These are phyloP conservation scores for Leccinum pachyderme DNA, from an alignment of 1,284 basidiomycete genomes.

Conservation along the genomic window DNA sequence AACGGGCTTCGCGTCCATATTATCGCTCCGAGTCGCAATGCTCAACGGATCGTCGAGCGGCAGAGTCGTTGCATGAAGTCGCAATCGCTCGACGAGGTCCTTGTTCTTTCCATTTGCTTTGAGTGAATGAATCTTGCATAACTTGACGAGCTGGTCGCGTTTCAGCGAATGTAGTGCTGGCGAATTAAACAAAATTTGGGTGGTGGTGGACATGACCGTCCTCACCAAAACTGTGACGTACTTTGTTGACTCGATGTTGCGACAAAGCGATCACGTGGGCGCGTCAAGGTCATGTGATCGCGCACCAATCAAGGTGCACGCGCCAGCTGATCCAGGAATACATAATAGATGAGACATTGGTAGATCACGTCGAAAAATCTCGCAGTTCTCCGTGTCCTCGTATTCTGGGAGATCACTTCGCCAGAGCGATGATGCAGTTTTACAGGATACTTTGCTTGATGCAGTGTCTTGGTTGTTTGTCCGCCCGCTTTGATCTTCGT, in stretches of 20 bases:
- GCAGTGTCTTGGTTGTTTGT: constrained; percentile 11
- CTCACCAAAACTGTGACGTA: not conserved
- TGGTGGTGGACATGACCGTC: constrained; percentile 58
- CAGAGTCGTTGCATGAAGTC: constrained; percentile 59
- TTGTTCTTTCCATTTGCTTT: constrained; percentile 75
- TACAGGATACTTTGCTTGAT: not conserved
- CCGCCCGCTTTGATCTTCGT: constrained; percentile 19
- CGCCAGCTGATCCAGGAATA: constrained; percentile 7
- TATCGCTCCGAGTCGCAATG: constrained; percentile 48
- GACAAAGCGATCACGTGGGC: constrained; percentile 21
- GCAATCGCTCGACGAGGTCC: constrained; percentile 66
- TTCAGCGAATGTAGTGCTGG: constrained; percentile 76
- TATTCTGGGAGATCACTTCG: not conserved
- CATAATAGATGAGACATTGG: constrained; percentile 18
- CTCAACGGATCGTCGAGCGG: constrained; percentile 52
- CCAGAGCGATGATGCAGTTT: not conserved
- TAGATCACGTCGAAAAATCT: not conserved
- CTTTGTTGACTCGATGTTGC: constrained; percentile 17
- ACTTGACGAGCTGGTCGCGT: constrained; percentile 74
- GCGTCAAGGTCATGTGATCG: constrained; percentile 20
- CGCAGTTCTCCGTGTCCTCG: not conserved
- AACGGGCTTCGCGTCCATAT: constrained; percentile 16
- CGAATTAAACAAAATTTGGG: constrained; percentile 76
- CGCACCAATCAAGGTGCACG: not conserved
- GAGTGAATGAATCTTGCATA: constrained; percentile 76